Base-by-base conservation (phyloP, 2,329 filamentous ascomycete species). In the Claviceps humidiphila region DNA sequence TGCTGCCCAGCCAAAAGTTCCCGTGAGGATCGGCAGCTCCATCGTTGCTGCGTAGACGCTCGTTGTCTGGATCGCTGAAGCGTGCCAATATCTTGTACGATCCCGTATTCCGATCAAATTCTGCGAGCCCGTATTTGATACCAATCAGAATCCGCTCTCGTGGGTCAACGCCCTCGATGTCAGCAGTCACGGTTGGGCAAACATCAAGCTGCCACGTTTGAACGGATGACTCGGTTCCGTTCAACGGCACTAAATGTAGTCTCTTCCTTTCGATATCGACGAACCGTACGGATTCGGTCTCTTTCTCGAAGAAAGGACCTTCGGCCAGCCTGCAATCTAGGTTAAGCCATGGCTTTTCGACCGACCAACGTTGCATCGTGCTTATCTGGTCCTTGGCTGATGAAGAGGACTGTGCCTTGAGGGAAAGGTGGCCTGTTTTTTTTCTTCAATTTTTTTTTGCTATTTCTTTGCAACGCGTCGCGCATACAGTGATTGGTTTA, bases 1-100 rank as follows among this genome's bases (percentile, higher is more conserved):
- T 95, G 56, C 80, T 80, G 7, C 89, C 88, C 5, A 89, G 74
- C 85, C 88, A 95, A 69, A 91, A 93, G 38, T 88, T 75, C 37
- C 90, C 89, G 56, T 82, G 76, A 26, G 81, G 82, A 63, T 95
- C 89, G 50, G 87, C 81, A 5, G 82, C 85, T 47, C 89, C 89
- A 63, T 95, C 90, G 63, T 95, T 95, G 66, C 85, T 76, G 53
- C 81, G 71, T 64, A 87, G 73, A 22, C 81, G 69, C 64, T 76
- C 70, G 57, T 73, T 77, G 38, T 60, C 57, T 37, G 61, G 58
- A 42, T 71, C 66, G 56, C 65, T 60, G 60, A 79, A 80, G 54
- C 66, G 71, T 55, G 69, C 65, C 53, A 82, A 58, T 56, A 82
- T 74, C 59, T 80, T 72, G 59, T 78, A 78, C 49, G 64, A 58